A percentile compares a stretch with the other conserved stretches of the same genome.
Evolutionary conservation across 2,329 filamentous ascomycete species (phyloP).

Genomic region (Westerdykella ornata): DNA sequence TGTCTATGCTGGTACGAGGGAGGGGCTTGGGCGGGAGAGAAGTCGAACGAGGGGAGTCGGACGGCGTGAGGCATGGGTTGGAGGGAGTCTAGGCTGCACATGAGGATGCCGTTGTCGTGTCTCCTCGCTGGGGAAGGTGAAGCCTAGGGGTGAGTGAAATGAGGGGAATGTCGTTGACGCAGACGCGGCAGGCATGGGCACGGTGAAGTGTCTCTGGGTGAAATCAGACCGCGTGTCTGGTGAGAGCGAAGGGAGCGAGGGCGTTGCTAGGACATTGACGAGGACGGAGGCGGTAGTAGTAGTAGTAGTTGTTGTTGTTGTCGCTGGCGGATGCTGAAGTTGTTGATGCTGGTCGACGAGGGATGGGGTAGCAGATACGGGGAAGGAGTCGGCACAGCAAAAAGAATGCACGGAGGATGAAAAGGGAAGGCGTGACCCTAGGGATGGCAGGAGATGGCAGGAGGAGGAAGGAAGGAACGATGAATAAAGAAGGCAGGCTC

Average conservation of each 20-base stretch:
- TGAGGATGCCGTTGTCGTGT: slow-evolving; percentile 19
- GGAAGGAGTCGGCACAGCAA: no score
- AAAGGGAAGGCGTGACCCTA: no score
- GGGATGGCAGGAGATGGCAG: no score
- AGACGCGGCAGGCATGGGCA: slow-evolving; percentile 1
- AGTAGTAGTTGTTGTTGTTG: background rate
- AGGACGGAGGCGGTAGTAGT: slow-evolving; percentile 1
- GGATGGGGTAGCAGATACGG: no score
- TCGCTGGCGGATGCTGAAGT: no score
- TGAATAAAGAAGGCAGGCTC: no score
- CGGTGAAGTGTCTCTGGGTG: slow-evolving; percentile 7
- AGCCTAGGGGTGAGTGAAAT: slow-evolving; percentile 1
- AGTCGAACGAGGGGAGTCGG: slow-evolving; percentile 31
- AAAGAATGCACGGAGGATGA: no score
- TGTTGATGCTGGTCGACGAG: no score
- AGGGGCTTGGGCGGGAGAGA: slow-evolving; percentile 21
- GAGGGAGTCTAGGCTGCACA: slow-evolving; percentile 39
- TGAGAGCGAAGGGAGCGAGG: background rate
- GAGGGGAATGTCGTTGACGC: slow-evolving; percentile 9
- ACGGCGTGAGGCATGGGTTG: slow-evolving; percentile 38
- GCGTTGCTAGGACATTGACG: background rate
- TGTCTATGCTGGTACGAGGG: slow-evolving; percentile 19
- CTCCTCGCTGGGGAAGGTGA: slow-evolving; percentile 5
- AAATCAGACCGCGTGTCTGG: slow-evolving; percentile 7
- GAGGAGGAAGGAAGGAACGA: no score